Evolutionary conservation across 345 rosid genomes (phyloP).

Genomic region (Salix suchowensis): DNA sequence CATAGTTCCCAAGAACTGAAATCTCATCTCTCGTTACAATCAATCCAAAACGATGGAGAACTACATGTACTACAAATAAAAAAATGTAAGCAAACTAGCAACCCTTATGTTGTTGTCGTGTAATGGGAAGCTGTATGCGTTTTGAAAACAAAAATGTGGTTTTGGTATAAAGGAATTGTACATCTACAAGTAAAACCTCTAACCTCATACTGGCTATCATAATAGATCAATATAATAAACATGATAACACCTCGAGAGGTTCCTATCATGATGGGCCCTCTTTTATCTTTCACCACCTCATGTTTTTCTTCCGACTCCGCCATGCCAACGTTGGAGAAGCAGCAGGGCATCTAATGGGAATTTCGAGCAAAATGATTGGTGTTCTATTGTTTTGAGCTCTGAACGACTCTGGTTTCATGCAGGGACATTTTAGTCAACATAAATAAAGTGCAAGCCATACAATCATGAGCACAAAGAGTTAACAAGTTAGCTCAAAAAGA

Average conservation of each 20-base stretch:
- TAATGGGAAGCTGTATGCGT: neutral
- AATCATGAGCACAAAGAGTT: conserved; percentile 9
- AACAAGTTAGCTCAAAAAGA: conserved; percentile 11
- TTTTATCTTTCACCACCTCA: conserved; percentile 7
- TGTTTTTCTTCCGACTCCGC: conserved; percentile 19
- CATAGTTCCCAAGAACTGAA: too few species aligned
- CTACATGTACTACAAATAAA: neutral
- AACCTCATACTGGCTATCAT: neutral
- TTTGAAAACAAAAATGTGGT: neutral
- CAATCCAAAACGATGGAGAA: too few species aligned
- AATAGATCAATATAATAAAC: conserved; percentile 8
- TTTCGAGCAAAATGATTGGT: too few species aligned
- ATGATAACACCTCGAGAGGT: conserved; percentile 35
- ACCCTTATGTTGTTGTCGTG: neutral
- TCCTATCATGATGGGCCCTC: conserved; percentile 15
- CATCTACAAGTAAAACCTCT: neutral
- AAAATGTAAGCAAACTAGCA: neutral
- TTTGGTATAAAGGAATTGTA: neutral
- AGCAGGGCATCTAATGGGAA: conserved; percentile 11
- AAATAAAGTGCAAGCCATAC: conserved; percentile 17
- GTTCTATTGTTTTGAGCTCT: too few species aligned
- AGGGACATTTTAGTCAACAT: conserved; percentile 33
- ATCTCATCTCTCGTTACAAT: too few species aligned
- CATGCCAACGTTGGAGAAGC: conserved; percentile 12
- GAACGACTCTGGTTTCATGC: neutral